phyloP scores from a whole-genome alignment of 495 filamentous ascomycete species.

The Penicillium maclennaniae region DNA sequence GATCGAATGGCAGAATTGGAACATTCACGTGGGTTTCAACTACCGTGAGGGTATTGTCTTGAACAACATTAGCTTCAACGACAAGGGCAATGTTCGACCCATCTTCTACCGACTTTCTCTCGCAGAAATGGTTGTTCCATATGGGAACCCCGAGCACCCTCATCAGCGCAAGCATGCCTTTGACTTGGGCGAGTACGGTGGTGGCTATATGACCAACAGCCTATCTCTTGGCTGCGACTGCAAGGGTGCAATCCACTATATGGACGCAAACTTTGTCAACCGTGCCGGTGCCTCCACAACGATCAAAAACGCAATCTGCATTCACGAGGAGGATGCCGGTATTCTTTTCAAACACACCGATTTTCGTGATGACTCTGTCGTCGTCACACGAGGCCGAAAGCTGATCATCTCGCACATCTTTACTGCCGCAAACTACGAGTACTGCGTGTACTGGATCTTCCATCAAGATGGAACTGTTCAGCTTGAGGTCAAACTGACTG shows the following conservation, averaged over 20 bases:
- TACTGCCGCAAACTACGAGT: constrained; percentile 62
- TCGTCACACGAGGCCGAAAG: constrained; percentile 65
- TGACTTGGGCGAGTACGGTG: constrained; percentile 72
- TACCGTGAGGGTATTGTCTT: constrained; percentile 76
- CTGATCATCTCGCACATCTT: constrained; percentile 65
- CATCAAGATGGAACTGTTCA: constrained; percentile 49
- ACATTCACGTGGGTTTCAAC: constrained; percentile 81
- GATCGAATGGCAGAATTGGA: constrained; percentile 96
- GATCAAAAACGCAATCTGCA: constrained; percentile 71
- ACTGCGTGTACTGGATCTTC: constrained; percentile 53
- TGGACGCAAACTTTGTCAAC: constrained; percentile 53
- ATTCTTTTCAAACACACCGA: constrained; percentile 84
- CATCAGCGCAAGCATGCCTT: constrained; percentile 78
- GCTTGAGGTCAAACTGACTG: constrained; percentile 47
- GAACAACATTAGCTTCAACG: constrained; percentile 82
- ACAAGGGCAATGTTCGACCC: constrained; percentile 69
- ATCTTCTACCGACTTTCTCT: constrained; percentile 67
- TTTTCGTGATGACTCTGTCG: constrained; percentile 65
- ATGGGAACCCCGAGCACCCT: constrained; percentile 67
- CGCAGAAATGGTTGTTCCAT: constrained; percentile 77
- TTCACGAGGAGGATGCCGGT: constrained; percentile 72
- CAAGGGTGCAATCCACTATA: constrained; percentile 72
- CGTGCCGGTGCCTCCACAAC: constrained; percentile 54
- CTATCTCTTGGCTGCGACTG: constrained; percentile 67
- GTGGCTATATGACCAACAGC: constrained; percentile 72